Evolutionary conservation across 2,329 filamentous ascomycete genomes (phyloP), one percentile per base, ranked within the genome.

Genomic region (Fusarium caatingaense): DNA sequence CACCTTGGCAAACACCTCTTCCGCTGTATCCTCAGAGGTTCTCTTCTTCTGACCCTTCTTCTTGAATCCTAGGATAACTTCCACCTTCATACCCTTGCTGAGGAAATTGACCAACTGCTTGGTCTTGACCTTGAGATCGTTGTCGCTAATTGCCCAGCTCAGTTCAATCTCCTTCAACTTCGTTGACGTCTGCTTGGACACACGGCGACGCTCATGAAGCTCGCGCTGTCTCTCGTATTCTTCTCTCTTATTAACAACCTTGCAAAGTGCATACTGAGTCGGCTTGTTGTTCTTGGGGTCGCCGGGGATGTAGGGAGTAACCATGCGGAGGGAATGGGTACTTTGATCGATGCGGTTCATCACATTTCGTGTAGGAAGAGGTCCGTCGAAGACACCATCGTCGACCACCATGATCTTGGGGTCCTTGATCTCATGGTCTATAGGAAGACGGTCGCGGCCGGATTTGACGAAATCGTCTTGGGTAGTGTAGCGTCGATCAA

Each of bases 71-170:
- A 98, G 74, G 56, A 91, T 74, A 13, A 98, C 76, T 77, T 96
- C 91, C 21, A 98, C 93, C 76, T 86, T 89, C 77, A 87, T 86
- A 2, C 94, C 94, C 78, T 93, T 93, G 11, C 78, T 82, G 76
- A 98, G 77, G 77, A 97, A 97, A 56, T 82, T 84, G 66, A 81
- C 81, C 74, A 95, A 78, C 81, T 89, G 88, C 75, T 87, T 87
- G 78, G 96, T 78, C 76, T 91, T 88, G 78, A 92, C 90, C n/a
- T 81, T 81, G 55, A 97, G 79, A 82, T 98, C 94, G 76, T 95
- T 87, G 15, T 80, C 76, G 65, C 89, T 90, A 75, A 97, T 97
- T 34, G 91, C 90, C 94, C 94, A 98, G 79, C 93, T 95, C 73
- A 98, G 74, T 81, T 98, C 94, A n/a, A 98, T 79, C 76, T 91